Base-by-base conservation (phyloP, 768 basidiomycete species). In the Tricholoma sp. region DNA sequence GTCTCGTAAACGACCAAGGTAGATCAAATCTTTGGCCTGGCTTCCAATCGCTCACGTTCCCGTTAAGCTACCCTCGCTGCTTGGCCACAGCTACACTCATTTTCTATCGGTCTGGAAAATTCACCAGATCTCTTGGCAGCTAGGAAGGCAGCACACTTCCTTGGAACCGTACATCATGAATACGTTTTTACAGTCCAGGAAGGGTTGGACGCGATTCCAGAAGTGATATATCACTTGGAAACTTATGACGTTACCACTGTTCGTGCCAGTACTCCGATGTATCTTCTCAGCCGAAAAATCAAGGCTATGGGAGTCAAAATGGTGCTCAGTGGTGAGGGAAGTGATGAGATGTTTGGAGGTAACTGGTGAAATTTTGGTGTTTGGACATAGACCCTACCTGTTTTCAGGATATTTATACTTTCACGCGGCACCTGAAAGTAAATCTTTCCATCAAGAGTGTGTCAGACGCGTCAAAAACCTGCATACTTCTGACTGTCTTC, bases 281-380 rank as follows among this genome's bases (percentile, higher is more conserved):
- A 98, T 73, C 85, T 99, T 27, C 84, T 99, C 58, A 93, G 90
- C 69, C 83, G 97, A 50, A 98, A 99, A 76, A 95, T 99, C 77
- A 99, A 98, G 76, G 96, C 97, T 4, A 98, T 94, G 91, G 97
- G 97, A 57, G 97, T 99, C 54, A 99, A 99, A 77, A 99, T 99
- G 97, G 97, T 99, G 14, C 80, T 98, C 34, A 92, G 89, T 61
- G 97, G 97, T 16, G 97, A 99, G 73, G 97, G 97, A 37, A 93
- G 91, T 60, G 97, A 99, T 65, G 97, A 99, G 73, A 94, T 98
- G 59, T 83, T 98, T 35, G 96, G 96, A 76, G 95, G 94, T 91
- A 68, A 63, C 64, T 66, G 27, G 29, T 50, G n/a, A 31, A 50
- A 31, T 18, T 27, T 4, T 50, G 47, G n/a, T n/a, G 7, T 10